Conservation (phyloP, 176 grass and related monocot genomes). For the Eragrostis nindensis region DNA sequence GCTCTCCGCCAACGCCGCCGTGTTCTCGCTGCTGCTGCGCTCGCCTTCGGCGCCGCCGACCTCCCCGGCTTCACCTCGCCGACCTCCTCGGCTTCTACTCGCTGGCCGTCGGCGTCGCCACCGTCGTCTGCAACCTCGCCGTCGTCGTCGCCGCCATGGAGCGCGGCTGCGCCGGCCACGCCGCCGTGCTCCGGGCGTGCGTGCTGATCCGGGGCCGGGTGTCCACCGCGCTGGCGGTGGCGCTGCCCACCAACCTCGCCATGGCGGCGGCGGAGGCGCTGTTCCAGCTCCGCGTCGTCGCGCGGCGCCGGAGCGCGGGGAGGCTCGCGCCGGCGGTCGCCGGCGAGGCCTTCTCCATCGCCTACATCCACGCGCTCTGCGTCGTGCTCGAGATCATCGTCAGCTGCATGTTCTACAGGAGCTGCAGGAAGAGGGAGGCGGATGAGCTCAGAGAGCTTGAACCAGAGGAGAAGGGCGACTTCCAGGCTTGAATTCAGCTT, state of each 20-base stretch:
- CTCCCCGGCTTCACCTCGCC: slow-evolving; percentile 51
- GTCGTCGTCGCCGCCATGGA: slow-evolving; percentile 67
- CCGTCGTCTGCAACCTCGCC: slow-evolving; percentile 77
- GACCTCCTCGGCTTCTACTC: slow-evolving; percentile 74
- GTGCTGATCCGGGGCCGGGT: slow-evolving; percentile 45
- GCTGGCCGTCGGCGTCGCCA: slow-evolving; percentile 56
- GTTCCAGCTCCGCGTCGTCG: slow-evolving; percentile 77
- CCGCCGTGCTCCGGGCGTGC: slow-evolving; percentile 68
- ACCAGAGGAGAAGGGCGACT: slow-evolving; percentile 63
- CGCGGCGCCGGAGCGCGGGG: slow-evolving; percentile 33
- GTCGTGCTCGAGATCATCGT: slow-evolving; percentile 83
- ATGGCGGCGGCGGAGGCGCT: slow-evolving; percentile 64
- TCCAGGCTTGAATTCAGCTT: slow-evolving; percentile 48
- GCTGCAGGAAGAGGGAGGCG: slow-evolving; percentile 46
- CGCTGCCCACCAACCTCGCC: slow-evolving; percentile 67
- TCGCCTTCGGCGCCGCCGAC: slow-evolving; percentile 65
- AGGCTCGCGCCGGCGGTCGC: too few species aligned
- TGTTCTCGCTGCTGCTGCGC: slow-evolving; percentile 79
- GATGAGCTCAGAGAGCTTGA: slow-evolving; percentile 62
- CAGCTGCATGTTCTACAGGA: slow-evolving; percentile 69
- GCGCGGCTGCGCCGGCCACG: slow-evolving; percentile 42
- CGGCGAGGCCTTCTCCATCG: slow-evolving; percentile 80
- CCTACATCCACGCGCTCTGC: slow-evolving; percentile 70
- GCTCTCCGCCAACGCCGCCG: slow-evolving; percentile 70
- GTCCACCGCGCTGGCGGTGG: slow-evolving; percentile 60